phyloP scores from a whole-genome alignment of 2,329 filamentous ascomycete species.

The Incumbomyces lentus region DNA sequence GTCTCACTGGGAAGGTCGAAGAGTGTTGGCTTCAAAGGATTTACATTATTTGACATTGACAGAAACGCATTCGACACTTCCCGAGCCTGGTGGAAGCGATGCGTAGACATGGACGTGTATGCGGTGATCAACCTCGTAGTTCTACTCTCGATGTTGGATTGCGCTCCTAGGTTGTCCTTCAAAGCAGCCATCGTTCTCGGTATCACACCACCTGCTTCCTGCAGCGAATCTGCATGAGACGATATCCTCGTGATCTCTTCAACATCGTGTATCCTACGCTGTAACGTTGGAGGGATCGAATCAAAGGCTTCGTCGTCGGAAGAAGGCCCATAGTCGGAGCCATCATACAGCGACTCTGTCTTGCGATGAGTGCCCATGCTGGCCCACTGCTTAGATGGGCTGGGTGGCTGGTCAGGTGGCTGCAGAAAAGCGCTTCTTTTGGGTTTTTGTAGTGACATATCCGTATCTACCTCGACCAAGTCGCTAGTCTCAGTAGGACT shows the following conservation, averaged over 20 bases:
- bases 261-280: slow-evolving; percentile 45
- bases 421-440: slow-evolving; percentile 8
- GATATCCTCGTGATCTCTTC: slow-evolving; percentile 42
- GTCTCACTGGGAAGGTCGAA: slow-evolving; percentile 41
- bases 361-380: slow-evolving; percentile 24
- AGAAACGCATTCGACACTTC: slow-evolving; percentile 48
- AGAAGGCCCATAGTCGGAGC: slow-evolving; percentile 48
- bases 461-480: slow-evolving; percentile 17
- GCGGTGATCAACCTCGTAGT: slow-evolving; percentile 48
- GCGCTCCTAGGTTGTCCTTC: slow-evolving; percentile 41
- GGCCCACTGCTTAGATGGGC: slow-evolving; percentile 7
- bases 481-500: slow-evolving; percentile 15
- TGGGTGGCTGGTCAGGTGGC: slow-evolving; percentile 29
- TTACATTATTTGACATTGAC: slow-evolving; percentile 35
- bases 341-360: slow-evolving; percentile 43
- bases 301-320: slow-evolving; percentile 44
- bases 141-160: slow-evolving; percentile 47
- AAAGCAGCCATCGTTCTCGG: slow-evolving; percentile 42
- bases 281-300: slow-evolving; percentile 45
- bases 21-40: slow-evolving; percentile 25
- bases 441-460: slow-evolving; percentile 12
- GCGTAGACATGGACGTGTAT: slow-evolving; percentile 47
- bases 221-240: slow-evolving; percentile 23
- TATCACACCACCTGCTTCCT: slow-evolving; percentile 43
- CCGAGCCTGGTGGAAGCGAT: slow-evolving; percentile 52